These are phyloP conservation scores for Mariannaea elegans DNA, from an alignment of 2,329 filamentous ascomycete genomes.

Conservation along the genomic window DNA sequence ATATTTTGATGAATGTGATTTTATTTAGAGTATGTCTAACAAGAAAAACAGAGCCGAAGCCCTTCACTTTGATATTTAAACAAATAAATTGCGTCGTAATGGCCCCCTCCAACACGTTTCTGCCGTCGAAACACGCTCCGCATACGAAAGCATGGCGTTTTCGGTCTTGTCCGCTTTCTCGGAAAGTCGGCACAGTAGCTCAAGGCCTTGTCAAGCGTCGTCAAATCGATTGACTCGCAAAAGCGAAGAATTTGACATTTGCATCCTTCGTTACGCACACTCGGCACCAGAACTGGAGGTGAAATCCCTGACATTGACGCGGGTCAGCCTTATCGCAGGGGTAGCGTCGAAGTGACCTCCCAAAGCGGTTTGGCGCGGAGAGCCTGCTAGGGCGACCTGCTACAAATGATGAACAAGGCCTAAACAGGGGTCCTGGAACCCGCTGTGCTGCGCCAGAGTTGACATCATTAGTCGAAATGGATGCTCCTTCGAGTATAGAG, in stretches of 20 bases:
- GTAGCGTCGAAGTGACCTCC: conserved; percentile 27
- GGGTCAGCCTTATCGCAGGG: neutral
- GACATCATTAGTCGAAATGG: conserved; percentile 1
- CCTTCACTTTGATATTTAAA: no score
- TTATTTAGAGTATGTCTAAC: no score
- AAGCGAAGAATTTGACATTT: no score
- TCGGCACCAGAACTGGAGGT: no score
- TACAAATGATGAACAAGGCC: neutral
- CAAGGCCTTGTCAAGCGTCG: neutral
- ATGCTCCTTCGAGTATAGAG: neutral
- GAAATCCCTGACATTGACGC: neutral
- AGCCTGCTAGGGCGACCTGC: neutral
- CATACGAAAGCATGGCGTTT: neutral
- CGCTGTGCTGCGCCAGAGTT: no score
- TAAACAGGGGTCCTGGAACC: neutral
- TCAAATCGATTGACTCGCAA: no score
- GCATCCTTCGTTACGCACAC: neutral
- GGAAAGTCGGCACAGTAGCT: neutral
- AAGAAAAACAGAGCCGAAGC: no score
- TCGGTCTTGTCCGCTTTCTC: neutral
- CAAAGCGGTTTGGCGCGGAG: conserved; percentile 1
- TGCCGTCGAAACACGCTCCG: conserved; percentile 5
- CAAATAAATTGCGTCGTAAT: no score
- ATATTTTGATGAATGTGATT: neutral
- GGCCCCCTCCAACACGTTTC: neutral